A percentile compares a stretch with the other conserved stretches of the same genome.
These are phyloP conservation scores for Melaleuca quinquenervia DNA, from an alignment of 345 rosid genomes.

Conservation along the genomic window DNA sequence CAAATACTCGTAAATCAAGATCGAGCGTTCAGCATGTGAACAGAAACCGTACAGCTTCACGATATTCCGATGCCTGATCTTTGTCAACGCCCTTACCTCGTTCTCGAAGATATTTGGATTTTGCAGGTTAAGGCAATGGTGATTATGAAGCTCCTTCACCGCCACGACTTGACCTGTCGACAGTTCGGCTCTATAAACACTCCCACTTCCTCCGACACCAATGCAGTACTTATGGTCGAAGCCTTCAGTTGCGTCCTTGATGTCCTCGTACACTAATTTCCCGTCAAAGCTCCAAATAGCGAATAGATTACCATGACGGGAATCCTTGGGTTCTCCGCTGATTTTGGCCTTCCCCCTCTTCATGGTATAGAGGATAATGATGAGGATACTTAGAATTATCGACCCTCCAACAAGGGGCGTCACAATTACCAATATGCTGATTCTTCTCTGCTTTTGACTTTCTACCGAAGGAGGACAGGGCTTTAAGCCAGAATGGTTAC, in stretches of 20 bases:
- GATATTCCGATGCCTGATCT: constrained; percentile 8
- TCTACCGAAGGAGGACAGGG: neutral
- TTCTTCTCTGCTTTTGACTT: neutral
- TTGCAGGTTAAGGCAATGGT: neutral
- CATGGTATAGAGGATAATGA: constrained; percentile 5
- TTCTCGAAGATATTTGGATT: neutral
- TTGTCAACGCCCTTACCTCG: constrained; percentile 7
- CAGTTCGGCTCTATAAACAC: constrained; percentile 21
- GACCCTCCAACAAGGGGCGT: constrained; percentile 3
- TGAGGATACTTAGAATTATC: neutral
- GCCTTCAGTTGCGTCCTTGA: constrained; percentile 12
- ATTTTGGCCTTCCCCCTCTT: neutral
- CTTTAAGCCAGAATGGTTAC: constrained; percentile 3
- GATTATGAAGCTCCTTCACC: constrained; percentile 6
- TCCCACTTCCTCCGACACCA: constrained; percentile 22
- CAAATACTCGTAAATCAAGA: constrained; percentile 8
- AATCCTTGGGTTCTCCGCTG: neutral
- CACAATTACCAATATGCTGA: neutral
- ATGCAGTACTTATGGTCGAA: constrained; percentile 16
- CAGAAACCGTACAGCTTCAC: constrained; percentile 12
- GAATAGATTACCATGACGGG: constrained; percentile 2
- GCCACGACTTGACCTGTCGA: constrained; percentile 11
- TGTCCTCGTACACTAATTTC: constrained; percentile 12
- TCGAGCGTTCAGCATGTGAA: neutral
- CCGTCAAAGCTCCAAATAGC: constrained; percentile 14